These are phyloP conservation scores for Epichloe typhina DNA, from an alignment of 2,329 filamentous ascomycete species.

Conservation along the genomic window DNA sequence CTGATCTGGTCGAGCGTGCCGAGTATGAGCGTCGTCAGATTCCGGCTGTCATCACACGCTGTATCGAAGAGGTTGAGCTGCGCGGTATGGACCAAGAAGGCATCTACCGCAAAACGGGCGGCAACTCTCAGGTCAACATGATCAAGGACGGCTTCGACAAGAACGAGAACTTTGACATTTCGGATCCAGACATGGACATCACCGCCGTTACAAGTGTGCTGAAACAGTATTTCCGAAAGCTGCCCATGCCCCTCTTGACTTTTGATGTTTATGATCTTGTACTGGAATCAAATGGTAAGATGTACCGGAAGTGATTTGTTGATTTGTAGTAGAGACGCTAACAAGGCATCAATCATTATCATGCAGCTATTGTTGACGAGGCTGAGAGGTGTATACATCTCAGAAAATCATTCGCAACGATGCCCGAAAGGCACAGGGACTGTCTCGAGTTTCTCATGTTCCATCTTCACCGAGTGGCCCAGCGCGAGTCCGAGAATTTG, in stretches of 20 bases:
- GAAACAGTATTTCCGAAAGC: constrained; percentile 94
- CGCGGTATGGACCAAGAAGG: constrained; percentile 96
- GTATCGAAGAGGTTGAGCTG: constrained; percentile 91
- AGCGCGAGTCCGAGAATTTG: constrained; percentile 71
- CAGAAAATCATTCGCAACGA: constrained; percentile 57
- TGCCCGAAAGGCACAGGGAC: constrained; percentile 75
- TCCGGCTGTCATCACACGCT: constrained; percentile 79
- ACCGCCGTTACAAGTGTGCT: constrained; percentile 89
- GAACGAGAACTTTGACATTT: constrained; percentile 78
- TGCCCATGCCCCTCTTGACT: constrained; percentile 79
- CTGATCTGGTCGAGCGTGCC: constrained; percentile 72
- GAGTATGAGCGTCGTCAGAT: constrained; percentile 84
- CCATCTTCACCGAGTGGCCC: constrained; percentile 78
- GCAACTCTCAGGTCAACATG: constrained; percentile 76
- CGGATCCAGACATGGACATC: constrained; percentile 86
- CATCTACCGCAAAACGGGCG: constrained; percentile 95
- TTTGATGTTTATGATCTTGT: constrained; percentile 86
- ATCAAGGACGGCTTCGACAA: constrained; percentile 89
- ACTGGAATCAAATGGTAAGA: constrained; percentile 63
- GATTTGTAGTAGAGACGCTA: background rate
- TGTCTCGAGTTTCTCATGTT: constrained; percentile 89
- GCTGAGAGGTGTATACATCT: constrained; percentile 59
- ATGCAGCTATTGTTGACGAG: constrained; percentile 48
- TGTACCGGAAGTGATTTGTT: constrained; percentile 6
- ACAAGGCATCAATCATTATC: background rate